A percentile compares a stretch with the other conserved stretches of the same genome.
Evolutionary conservation across 352 stramenopile species (phyloP).

Genomic region (Globisporangium cystogenes): DNA sequence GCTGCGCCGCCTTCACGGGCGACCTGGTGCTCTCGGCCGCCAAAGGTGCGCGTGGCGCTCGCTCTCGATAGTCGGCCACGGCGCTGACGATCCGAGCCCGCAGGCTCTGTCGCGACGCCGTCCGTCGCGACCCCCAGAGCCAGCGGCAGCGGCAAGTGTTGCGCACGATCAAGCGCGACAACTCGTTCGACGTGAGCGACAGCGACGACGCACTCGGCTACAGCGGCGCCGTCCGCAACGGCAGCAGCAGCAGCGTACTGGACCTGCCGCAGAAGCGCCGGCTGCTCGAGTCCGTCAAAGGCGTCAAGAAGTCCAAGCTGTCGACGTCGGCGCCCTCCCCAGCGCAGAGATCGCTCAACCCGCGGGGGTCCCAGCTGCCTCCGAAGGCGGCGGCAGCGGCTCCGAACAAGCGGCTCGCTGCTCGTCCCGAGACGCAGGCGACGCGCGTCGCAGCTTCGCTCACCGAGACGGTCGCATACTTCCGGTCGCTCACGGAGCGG

Average conservation of each 20-base stretch:
- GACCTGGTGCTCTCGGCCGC: slow-evolving; percentile 37
- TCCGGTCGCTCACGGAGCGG: slow-evolving; percentile 42
- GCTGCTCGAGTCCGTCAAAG: neutral
- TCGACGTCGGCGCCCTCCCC: neutral
- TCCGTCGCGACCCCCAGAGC: too few relatives aligned
- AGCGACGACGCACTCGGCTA: neutral
- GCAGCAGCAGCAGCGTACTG: neutral
- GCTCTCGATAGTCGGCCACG: neutral
- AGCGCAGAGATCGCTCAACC: neutral
- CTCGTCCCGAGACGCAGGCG: slow-evolving; percentile 22
- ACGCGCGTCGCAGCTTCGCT: neutral
- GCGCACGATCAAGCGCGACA: neutral
- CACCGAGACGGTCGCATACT: slow-evolving; percentile 59
- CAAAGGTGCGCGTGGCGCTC: neutral
- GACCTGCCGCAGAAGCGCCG: neutral
- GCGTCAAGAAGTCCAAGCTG: slow-evolving; percentile 1
- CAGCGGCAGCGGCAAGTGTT: neutral
- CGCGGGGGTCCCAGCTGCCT: too few relatives aligned
- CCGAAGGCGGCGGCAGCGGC: neutral
- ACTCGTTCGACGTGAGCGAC: neutral
- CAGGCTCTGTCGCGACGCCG: neutral
- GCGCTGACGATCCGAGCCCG: neutral
- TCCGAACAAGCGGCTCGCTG: neutral
- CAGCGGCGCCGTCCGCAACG: neutral
- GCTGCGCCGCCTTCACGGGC: slow-evolving; percentile 63